Base-by-base conservation (phyloP, 2,329 filamentous ascomycete species). In the Colletotrichum cereale region DNA sequence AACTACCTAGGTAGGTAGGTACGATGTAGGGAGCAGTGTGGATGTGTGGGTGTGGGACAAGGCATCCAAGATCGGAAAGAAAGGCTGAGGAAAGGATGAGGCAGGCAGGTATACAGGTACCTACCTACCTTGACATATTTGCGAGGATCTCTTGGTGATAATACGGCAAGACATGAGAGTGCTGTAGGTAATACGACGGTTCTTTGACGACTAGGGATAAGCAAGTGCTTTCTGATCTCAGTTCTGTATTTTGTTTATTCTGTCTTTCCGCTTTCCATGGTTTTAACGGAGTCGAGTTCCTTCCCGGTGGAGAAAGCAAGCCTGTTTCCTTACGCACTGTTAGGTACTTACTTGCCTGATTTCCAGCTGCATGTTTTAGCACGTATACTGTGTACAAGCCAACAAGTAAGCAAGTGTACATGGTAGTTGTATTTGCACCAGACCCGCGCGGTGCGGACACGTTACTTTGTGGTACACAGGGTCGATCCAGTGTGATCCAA, bases 61-160 rank as follows among this genome's bases (percentile, higher is more conserved):
- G 26, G 14, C 16, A 52, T 29, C 48, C 48, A 52, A 52, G 48
- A 52, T 29, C 12, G 24, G 31, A 24, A 47, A 47, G 21, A 47
- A 47, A 26, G 44, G 16, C 42, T 26, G 44, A 36, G 26, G 26
- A 31, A 31, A 29, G 61, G 16, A 52, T 16, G 11, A 44, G 42
- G 42, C n/a, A 65, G 40, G 21, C 21, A 48, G n/a, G 48, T 36
- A 63, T 44, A 44, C 24, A 36, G 50, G 50, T 26, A 52, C 47
- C 34, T 26, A 52, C 47, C 34, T 64, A 48, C 53, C 34, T 31
- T 42, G 34, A 18, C 29, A 16, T 31, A 31, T 24, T 40, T 24
- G n/a, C 16, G 7, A 44, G n/a, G 10, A n/a, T 40, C 3, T 24
- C 18, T 12, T 34, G 14, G 5, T 26, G 18, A 24, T 62, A 31